Evolutionary conservation across 495 filamentous ascomycete genomes (phyloP).

Genomic region (Podospora didyma): DNA sequence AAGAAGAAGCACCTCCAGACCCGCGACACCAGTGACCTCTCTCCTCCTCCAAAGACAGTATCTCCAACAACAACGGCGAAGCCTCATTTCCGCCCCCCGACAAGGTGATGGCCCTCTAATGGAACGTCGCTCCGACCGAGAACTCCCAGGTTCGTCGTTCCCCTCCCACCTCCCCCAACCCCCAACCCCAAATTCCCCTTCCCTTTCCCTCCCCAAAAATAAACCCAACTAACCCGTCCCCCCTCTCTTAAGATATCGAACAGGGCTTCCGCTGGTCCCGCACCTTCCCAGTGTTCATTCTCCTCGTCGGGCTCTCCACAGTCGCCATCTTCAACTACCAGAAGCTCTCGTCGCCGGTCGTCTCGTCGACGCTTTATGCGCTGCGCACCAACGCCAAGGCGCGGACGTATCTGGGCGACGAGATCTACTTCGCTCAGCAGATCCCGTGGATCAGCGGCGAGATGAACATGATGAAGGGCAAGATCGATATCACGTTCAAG

Average conservation of each 20-base stretch:
- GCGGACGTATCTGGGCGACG: constrained; percentile 74
- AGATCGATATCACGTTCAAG: constrained; percentile 80
- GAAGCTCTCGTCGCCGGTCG: constrained; percentile 76
- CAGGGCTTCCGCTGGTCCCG: constrained; percentile 39
- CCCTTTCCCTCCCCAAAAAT: not conserved
- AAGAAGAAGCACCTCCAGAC: not conserved
- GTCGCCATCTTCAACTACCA: constrained; percentile 98
- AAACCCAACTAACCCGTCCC: not conserved
- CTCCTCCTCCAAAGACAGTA: not conserved
- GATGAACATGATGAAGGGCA: constrained; percentile 90
- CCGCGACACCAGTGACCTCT: constrained; percentile 7
- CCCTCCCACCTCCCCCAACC: not conserved
- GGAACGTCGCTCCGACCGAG: constrained; percentile 75
- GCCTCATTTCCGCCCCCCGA: constrained; percentile 43
- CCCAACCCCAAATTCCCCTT: constrained; percentile 1
- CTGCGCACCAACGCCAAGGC: constrained; percentile 75
- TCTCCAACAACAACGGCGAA: constrained; percentile 23
- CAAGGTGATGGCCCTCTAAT: constrained; percentile 65
- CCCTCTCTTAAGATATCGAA: constrained; percentile 20
- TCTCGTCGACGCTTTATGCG: constrained; percentile 82
- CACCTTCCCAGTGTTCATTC: constrained; percentile 52
- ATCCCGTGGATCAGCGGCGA: constrained; percentile 92
- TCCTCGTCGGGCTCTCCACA: constrained; percentile 58
- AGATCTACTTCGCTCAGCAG: constrained; percentile 84
- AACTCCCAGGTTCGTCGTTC: constrained; percentile 56